phyloP scores from a whole-genome alignment of 2,329 filamentous ascomycete genomes.

The Sporothrix sp. region DNA sequence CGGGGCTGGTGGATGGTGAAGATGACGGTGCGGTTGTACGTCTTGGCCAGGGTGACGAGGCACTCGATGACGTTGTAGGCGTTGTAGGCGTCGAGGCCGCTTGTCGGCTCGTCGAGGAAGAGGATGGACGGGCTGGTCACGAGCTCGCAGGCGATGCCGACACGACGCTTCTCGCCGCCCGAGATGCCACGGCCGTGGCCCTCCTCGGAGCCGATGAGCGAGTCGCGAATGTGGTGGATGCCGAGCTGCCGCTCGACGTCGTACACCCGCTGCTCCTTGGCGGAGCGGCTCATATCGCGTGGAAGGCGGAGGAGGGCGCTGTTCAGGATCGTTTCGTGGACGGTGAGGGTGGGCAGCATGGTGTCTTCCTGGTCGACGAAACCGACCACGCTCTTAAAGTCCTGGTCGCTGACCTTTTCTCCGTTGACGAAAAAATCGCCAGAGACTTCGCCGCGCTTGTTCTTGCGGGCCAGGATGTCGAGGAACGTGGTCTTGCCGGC shows the following conservation, averaged over 20 bases:
- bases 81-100: conserved; percentile 90
- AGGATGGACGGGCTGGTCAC: conserved; percentile 96
- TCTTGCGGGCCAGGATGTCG: conserved; percentile 92
- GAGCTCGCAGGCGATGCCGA: conserved; percentile 93
- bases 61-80: conserved; percentile 98
- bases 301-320: conserved; percentile 89
- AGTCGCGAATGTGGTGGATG: conserved; percentile 88
- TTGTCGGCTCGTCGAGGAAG: conserved; percentile 94
- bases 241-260: conserved; percentile 95
- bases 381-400: conserved; percentile 86
- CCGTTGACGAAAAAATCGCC: conserved; percentile 92
- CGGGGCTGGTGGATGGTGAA: conserved; percentile 98
- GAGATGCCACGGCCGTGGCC: conserved; percentile 90
- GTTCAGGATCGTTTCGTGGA: conserved; percentile 94
- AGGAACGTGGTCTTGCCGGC: conserved; percentile 96
- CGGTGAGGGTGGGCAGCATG: conserved; percentile 88
- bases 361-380: conserved; percentile 99
- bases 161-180: conserved; percentile 89
- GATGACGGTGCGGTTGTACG: conserved; percentile 91
- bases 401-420: conserved; percentile 71
- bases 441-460: conserved; percentile 70
- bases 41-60: conserved; percentile 87
- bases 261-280: conserved; percentile 84
- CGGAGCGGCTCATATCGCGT: conserved; percentile 72
- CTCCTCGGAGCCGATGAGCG: conserved; percentile 92